phyloP scores from a whole-genome alignment of 352 stramenopile species.

The Phytopythium mirpurense region DNA sequence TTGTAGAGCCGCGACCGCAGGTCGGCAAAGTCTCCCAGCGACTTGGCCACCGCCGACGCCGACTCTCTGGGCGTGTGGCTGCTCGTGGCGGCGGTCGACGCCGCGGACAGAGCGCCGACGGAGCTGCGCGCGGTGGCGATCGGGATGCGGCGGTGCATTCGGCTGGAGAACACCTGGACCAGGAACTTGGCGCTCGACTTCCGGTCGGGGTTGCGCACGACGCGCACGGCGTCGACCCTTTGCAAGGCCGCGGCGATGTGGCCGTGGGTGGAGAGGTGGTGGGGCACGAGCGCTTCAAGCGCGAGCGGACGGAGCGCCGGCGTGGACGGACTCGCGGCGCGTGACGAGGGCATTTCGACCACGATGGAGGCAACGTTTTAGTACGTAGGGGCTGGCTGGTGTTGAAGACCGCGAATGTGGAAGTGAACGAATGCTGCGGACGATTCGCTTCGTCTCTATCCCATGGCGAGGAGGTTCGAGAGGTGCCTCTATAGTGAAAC shows the following conservation, averaged over 20 bases:
- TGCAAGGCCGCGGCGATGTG: slow-evolving; percentile 17
- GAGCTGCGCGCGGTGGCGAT: neutral
- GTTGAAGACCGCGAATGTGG: too few relatives aligned
- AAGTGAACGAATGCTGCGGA: too few relatives aligned
- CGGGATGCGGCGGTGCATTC: neutral
- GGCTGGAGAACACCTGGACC: slow-evolving; percentile 2
- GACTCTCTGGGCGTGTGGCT: neutral
- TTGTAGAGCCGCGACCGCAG: slow-evolving; percentile 15
- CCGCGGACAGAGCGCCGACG: neutral
- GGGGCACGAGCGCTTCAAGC: slow-evolving; percentile 6
- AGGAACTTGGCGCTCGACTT: neutral
- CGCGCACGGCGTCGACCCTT: slow-evolving; percentile 19
- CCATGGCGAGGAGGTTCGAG: too few relatives aligned
- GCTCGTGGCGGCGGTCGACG: neutral
- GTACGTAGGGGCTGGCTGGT: too few relatives aligned
- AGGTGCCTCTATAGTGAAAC: too few relatives aligned
- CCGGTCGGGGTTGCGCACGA: slow-evolving; percentile 6
- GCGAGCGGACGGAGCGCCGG: neutral
- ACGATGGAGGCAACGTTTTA: neutral
- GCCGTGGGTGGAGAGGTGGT: slow-evolving; percentile 12
- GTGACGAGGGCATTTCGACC: neutral
- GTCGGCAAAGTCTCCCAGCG: slow-evolving; percentile 10
- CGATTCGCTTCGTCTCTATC: too few relatives aligned
- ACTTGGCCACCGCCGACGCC: neutral
- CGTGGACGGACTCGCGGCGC: neutral